These are phyloP conservation scores for Trypanosoma caninum DNA, from an alignment of 208 protist genomes.

Conservation along the genomic window DNA sequence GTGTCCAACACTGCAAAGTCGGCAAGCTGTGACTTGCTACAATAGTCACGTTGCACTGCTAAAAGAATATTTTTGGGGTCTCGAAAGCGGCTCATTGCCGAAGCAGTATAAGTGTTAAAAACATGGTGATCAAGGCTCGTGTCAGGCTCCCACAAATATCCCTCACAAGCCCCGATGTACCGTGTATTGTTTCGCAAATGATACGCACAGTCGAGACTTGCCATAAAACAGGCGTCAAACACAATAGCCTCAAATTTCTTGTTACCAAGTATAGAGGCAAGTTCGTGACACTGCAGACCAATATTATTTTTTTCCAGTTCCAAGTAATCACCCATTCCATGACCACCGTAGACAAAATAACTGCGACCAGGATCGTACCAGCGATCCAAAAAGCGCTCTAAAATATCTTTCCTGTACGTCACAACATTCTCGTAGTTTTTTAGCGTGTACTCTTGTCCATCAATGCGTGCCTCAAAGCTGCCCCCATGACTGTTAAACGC, in stretches of 20 bases:
- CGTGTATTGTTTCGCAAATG: constrained; percentile 79
- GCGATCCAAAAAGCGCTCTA: constrained; percentile 55
- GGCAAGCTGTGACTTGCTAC: constrained; percentile 47
- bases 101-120: constrained; percentile 80
- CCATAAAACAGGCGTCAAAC: constrained; percentile 89
- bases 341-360: constrained; percentile 86
- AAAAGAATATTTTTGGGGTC: constrained; percentile 60
- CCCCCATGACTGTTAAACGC: constrained; percentile 85
- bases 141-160: constrained; percentile 86
- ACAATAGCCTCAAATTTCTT: constrained; percentile 77
- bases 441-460: constrained; percentile 58
- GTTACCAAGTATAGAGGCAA: constrained; percentile 54
- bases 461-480: constrained; percentile 83
- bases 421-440: constrained; percentile 69
- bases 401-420: constrained; percentile 66
- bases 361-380: constrained; percentile 66
- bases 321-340: constrained; percentile 88
- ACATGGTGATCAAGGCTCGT: constrained; percentile 72
- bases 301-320: constrained; percentile 63
- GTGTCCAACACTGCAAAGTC: constrained; percentile 81
- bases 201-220: constrained; percentile 82
- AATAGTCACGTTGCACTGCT: constrained; percentile 74
- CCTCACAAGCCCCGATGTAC: constrained; percentile 80
- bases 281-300: constrained; percentile 70
- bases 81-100: constrained; percentile 61